Evolutionary conservation across 495 filamentous ascomycete species (phyloP).

Genomic region (Tetracladium setigerum): DNA sequence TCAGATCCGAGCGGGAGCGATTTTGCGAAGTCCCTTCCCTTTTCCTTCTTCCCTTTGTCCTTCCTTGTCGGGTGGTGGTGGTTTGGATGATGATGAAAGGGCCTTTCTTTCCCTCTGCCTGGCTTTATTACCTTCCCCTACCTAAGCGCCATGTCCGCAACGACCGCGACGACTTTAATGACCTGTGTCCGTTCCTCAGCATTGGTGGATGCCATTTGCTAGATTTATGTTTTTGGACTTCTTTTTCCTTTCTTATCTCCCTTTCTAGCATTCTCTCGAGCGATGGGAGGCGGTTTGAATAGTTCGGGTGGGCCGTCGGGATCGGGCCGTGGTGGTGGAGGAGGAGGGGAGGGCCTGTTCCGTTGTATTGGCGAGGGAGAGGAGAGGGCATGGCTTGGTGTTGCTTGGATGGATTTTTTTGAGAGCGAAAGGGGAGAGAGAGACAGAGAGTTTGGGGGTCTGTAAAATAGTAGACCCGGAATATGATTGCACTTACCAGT

Average conservation of each 20-base stretch:
- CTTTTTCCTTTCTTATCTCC: slow-evolving; percentile 9
- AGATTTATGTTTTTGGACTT: no score
- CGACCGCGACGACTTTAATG: slow-evolving; percentile 21
- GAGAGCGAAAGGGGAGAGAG: no score
- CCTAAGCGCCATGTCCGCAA: slow-evolving; percentile 15
- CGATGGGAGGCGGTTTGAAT: neutral
- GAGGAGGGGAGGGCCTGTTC: no score
- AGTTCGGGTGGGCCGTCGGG: slow-evolving; percentile 1
- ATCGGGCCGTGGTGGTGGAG: neutral
- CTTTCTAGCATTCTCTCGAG: neutral
- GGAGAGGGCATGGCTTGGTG: slow-evolving; percentile 16
- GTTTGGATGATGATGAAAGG: no score
- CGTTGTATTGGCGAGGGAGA: no score
- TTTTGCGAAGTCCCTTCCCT: neutral
- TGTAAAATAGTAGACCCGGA: no score
- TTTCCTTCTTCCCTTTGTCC: neutral
- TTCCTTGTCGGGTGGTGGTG: neutral
- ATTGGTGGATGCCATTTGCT: slow-evolving; percentile 10
- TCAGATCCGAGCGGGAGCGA: slow-evolving; percentile 12
- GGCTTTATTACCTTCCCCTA: slow-evolving; percentile 5
- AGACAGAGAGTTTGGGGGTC: no score
- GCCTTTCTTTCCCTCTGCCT: slow-evolving; percentile 11
- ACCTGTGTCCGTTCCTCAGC: slow-evolving; percentile 6
- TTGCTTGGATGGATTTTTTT: slow-evolving; percentile 8
- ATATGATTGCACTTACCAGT: no score